Evolutionary conservation across 805 yeast species (phyloP).

Genomic region (Babjeviella inositovora): DNA sequence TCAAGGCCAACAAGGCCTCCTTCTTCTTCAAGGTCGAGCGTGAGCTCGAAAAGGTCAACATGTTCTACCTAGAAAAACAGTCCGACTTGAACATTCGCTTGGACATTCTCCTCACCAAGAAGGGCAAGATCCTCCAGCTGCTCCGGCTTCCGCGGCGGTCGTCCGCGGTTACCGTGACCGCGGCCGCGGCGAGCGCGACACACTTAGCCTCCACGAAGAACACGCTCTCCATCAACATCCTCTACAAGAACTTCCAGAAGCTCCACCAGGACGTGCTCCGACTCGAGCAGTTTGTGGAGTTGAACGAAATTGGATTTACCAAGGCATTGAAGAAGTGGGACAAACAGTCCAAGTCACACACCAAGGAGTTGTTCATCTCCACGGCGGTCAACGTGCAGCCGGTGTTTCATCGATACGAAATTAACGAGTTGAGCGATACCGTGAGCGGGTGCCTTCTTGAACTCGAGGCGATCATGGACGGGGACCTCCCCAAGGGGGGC

Average conservation of each 20-base stretch:
- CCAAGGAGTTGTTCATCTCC: slow-evolving; percentile 79
- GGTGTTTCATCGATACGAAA: slow-evolving; percentile 80
- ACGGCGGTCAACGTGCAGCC: slow-evolving; percentile 96
- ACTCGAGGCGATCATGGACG: slow-evolving; percentile 41
- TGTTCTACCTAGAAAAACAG: slow-evolving; percentile 85
- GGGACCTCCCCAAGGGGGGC: slow-evolving; percentile 21
- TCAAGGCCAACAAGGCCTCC: slow-evolving; percentile 84
- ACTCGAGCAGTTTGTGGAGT: slow-evolving; percentile 83
- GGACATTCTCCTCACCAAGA: slow-evolving; percentile 62
- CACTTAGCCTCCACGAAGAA: background rate
- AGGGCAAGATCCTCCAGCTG: slow-evolving; percentile 24
- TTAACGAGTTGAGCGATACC: slow-evolving; percentile 69
- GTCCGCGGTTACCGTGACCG: no score
- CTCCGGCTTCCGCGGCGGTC: no score
- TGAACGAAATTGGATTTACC: slow-evolving; percentile 91
- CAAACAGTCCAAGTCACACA: slow-evolving; percentile 85
- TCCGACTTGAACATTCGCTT: slow-evolving; percentile 69
- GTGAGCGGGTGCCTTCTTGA: slow-evolving; percentile 55
- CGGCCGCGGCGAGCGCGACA: background rate
- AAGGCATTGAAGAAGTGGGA: slow-evolving; percentile 98
- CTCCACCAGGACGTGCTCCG: slow-evolving; percentile 80
- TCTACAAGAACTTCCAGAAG: slow-evolving; percentile 80
- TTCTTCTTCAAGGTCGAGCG: slow-evolving; percentile 83
- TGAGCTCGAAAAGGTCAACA: slow-evolving; percentile 88
- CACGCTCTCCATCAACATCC: slow-evolving; percentile 19